Percentiles rank a stretch among this genome's conserved stretches.
Evolutionary conservation across 2,329 filamentous ascomycete species (phyloP).

Genomic region (Cladorrhinum sp.): DNA sequence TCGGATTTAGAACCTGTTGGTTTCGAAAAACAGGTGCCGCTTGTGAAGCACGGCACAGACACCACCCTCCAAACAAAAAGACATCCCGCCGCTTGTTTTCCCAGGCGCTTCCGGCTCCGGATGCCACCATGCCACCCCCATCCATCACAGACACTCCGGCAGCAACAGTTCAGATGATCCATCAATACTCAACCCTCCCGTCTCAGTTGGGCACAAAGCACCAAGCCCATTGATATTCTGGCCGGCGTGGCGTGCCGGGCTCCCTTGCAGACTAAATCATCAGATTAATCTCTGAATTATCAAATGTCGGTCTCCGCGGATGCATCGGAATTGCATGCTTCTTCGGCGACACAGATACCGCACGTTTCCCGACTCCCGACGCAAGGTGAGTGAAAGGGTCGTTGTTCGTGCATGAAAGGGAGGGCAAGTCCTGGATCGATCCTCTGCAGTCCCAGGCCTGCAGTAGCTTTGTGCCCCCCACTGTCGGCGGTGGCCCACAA

Average conservation of each 20-base stretch:
- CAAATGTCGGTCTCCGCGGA: constrained; percentile 21
- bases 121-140: constrained; percentile 5
- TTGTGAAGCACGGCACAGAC: constrained; percentile 16
- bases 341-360: background rate
- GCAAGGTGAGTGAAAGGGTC: background rate
- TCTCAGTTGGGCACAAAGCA: background rate
- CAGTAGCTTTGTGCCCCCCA: constrained; percentile 17
- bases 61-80: background rate
- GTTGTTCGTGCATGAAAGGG: background rate
- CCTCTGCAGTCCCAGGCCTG: background rate
- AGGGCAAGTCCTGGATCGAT: background rate
- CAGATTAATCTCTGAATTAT: constrained; percentile 1
- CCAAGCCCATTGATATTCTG: background rate
- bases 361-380: background rate
- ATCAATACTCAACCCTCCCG: background rate
- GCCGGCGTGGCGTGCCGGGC: background rate
- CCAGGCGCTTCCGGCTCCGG: constrained; percentile 6
- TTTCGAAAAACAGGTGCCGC: constrained; percentile 16
- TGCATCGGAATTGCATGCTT: constrained; percentile 14
- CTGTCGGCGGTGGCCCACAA: constrained; percentile 9
- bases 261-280: background rate
- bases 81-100: constrained; percentile 1
- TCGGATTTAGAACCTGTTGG: constrained; percentile 16
- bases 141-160: background rate
- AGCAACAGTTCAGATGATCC: background rate